Conservation (phyloP, 2,329 filamentous ascomycete species). For the Phoma sp. region DNA sequence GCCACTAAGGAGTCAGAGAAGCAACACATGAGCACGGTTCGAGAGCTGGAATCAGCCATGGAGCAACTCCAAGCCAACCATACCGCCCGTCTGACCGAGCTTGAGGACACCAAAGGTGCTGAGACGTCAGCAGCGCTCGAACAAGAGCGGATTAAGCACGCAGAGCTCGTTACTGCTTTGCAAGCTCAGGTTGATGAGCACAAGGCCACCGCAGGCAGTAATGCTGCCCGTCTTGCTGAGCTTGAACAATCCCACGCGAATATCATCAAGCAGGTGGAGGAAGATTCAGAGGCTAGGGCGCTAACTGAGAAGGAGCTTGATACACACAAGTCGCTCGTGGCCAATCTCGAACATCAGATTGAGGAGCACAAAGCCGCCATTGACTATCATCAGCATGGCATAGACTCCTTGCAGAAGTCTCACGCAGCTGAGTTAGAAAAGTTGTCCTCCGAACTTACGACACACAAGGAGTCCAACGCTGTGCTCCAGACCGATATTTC, state of each 20-base stretch:
- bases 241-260: conserved; percentile 76
- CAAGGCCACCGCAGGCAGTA: conserved; percentile 73
- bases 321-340: conserved; percentile 60
- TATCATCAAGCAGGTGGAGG: conserved; percentile 72
- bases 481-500: conserved; percentile 64
- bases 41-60: conserved; percentile 72
- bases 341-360: conserved; percentile 64
- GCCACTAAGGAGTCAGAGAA: conserved; percentile 76
- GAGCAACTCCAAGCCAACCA: conserved; percentile 48
- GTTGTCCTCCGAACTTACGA: conserved; percentile 43
- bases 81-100: conserved; percentile 35
- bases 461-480: conserved; percentile 41
- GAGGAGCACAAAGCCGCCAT: conserved; percentile 63
- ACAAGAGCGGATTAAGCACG: conserved; percentile 53
- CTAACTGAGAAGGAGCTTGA: conserved; percentile 60
- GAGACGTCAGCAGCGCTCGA: conserved; percentile 46
- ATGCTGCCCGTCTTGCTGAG: conserved; percentile 73
- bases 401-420: conserved; percentile 61
- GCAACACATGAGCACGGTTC: conserved; percentile 74
- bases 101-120: conserved; percentile 40
- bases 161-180: conserved; percentile 64
- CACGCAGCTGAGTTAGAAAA: conserved; percentile 64
- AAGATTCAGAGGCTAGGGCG: conserved; percentile 68
- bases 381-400: conserved; percentile 61
- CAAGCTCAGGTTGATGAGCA: conserved; percentile 82